Evolutionary conservation across 352 stramenopile genomes (phyloP).

Genomic region (Pythium monospermum): DNA sequence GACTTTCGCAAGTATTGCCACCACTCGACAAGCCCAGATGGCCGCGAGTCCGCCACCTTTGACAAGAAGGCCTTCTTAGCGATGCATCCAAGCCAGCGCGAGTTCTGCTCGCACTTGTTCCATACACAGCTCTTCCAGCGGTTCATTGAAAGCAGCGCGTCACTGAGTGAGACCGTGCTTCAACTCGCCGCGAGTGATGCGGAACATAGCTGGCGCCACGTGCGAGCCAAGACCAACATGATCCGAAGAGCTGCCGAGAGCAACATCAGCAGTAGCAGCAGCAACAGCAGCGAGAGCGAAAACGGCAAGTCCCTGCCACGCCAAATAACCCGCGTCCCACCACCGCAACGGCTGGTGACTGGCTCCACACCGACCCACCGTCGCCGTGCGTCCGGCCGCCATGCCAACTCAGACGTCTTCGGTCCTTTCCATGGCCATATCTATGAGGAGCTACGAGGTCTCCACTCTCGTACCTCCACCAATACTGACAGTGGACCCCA

Average conservation of each 20-base stretch:
- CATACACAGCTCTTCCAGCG: slow-evolving; percentile 72
- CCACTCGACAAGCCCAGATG: slow-evolving; percentile 7
- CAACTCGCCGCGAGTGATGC: slow-evolving; percentile 24
- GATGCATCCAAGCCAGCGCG: slow-evolving; percentile 49
- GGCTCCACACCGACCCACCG: slow-evolving; percentile 5
- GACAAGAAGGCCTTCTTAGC: slow-evolving; percentile 51
- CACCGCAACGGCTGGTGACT: slow-evolving; percentile 11
- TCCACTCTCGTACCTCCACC: neutral
- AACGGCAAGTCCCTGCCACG: slow-evolving; percentile 23
- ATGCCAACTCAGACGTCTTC: slow-evolving; percentile 5
- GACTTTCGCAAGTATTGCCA: slow-evolving; percentile 57
- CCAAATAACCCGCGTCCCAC: slow-evolving; percentile 28
- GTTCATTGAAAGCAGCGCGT: slow-evolving; percentile 44
- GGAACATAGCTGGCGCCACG: slow-evolving; percentile 39
- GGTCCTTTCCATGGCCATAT: slow-evolving; percentile 9
- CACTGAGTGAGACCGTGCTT: slow-evolving; percentile 13
- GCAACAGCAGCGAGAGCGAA: slow-evolving; percentile 26
- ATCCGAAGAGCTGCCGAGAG: too few species aligned
- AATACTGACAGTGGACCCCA: too few species aligned
- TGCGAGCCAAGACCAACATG: slow-evolving; percentile 40
- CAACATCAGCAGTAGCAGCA: too few species aligned
- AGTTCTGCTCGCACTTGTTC: slow-evolving; percentile 65
- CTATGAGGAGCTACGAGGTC: slow-evolving; percentile 14
- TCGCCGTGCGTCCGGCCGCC: slow-evolving; percentile 9
- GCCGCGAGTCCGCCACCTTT: slow-evolving; percentile 27